Evolutionary conservation across 805 yeast species (phyloP), one percentile per base, ranked within the genome.

Genomic region (Clavispora fructus): DNA sequence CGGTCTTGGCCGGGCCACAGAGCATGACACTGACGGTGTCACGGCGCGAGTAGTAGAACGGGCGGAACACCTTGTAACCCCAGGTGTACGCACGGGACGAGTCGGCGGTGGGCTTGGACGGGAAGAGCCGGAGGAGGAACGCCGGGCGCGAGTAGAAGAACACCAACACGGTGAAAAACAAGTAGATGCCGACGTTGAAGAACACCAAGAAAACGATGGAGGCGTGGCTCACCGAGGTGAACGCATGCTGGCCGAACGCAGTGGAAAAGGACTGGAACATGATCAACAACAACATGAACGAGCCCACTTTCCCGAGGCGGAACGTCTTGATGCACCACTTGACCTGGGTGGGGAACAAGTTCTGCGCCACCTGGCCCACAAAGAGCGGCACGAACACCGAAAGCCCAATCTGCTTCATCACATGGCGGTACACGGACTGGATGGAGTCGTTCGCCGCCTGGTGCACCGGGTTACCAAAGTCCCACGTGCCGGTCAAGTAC

Each of bases 1-100:
- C 96, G 1, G 96, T 89, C 63, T 89, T 90, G 2, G 97, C 96
- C 6, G 95, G 92, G 10, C 95, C 96, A 64, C 96, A 87, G 48
- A 88, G 74, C 85, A 89, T 77, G 42, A 90, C 77, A 11, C 91
- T 75, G 31, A 87, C 87, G 0, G 96, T 79, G 58, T 90, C 96
- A 43, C 70, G 63, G 54, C 83, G 78, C 56, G 74, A 73, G 63
- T 85, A 85, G 63, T 84, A 85, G 56, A 86, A 87, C 1, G 92
- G 92, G 45, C 73, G 62, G 48, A 81, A 64, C 1, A 73, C 28
- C 39, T 62, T 63, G 59, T 80, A 77, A 19, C 70, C 49, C 53
- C 62, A 64, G 6, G 54, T 72, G 56, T 87, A 86, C 0, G 63
- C 4, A 30, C 39, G 66, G 1, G 84, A 59, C 2, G 77, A 68